These are phyloP conservation scores for Tylopilus sp. DNA, from an alignment of 1,284 basidiomycete genomes.

Conservation along the genomic window DNA sequence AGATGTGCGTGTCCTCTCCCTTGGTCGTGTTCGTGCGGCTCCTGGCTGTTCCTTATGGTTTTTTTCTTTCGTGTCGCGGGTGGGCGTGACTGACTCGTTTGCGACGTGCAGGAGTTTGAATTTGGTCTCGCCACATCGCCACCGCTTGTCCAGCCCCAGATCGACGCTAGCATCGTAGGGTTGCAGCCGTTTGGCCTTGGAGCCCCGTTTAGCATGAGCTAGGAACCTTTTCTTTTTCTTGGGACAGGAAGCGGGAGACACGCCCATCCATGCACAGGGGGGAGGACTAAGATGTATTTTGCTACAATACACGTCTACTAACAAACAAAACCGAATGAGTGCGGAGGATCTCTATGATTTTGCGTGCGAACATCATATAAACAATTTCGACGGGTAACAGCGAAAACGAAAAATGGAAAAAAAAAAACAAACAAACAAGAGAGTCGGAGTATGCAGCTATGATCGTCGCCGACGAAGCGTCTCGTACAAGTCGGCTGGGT, in stretches of 20 bases:
- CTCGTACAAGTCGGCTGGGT: constrained; percentile 10
- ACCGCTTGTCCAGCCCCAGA: constrained; percentile 31
- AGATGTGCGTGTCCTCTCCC: constrained; percentile 46
- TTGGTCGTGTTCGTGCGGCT: background rate
- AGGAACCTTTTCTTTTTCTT: background rate
- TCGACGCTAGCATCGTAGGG: constrained; percentile 20
- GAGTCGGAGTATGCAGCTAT: background rate
- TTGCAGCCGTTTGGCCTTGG: constrained; percentile 29
- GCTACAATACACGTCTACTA: constrained; percentile 3
- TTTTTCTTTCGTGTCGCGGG: background rate
- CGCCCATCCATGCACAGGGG: background rate
- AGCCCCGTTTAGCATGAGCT: constrained; percentile 30
- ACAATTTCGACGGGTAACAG: background rate
- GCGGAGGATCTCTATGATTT: constrained; percentile 2
- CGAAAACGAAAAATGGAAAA: background rate
- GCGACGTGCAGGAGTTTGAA: constrained; percentile 34
- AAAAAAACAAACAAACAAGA: too few relatives aligned
- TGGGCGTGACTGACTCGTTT: background rate
- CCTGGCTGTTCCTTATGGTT: background rate
- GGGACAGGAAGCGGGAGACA: background rate
- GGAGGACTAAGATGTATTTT: background rate
- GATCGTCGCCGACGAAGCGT: constrained; percentile 17
- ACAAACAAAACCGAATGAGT: background rate
- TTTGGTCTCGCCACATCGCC: constrained; percentile 24
- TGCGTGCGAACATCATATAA: background rate